These are phyloP conservation scores for Cadophora sp. DNA, from an alignment of 2,329 filamentous ascomycete genomes.

Conservation along the genomic window DNA sequence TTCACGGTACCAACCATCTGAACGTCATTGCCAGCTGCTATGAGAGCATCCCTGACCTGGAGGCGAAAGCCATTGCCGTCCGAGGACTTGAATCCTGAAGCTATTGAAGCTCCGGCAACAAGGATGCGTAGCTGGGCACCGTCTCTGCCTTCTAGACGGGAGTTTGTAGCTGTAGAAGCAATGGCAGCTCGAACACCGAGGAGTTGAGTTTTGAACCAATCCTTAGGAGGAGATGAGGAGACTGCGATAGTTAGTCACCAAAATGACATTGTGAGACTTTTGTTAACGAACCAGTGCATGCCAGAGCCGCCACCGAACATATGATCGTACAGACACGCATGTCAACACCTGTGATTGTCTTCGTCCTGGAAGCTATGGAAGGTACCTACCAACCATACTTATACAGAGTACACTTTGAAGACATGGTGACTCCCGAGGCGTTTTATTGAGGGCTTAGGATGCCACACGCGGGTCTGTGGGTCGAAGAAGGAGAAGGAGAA, in stretches of 20 bases:
- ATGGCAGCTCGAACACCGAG: neutral
- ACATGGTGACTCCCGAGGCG: conserved; percentile 10
- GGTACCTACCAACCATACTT: conserved; percentile 2
- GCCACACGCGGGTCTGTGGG: conserved; percentile 6
- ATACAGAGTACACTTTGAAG: neutral
- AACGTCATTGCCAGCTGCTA: neutral
- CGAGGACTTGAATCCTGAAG: neutral
- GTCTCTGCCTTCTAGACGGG: neutral
- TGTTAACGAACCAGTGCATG: neutral
- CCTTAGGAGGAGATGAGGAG: neutral
- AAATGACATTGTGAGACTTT: neutral
- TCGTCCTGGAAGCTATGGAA: neutral
- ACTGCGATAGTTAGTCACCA: neutral
- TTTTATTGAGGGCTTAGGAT: conserved; percentile 1
- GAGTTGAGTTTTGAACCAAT: neutral
- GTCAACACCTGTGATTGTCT: neutral
- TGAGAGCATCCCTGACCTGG: neutral
- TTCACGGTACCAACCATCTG: conserved; percentile 11
- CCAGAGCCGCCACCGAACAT: conserved; percentile 8
- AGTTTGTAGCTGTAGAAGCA: neutral
- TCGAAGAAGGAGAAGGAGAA: neutral
- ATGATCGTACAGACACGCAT: conserved; percentile 14
- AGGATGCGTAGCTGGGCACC: conserved; percentile 1
- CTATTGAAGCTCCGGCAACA: conserved; percentile 14
- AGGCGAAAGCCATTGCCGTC: conserved; percentile 20